Conservation (phyloP, 805 yeast genomes). For the Kodamaea kaohsiungensis region DNA sequence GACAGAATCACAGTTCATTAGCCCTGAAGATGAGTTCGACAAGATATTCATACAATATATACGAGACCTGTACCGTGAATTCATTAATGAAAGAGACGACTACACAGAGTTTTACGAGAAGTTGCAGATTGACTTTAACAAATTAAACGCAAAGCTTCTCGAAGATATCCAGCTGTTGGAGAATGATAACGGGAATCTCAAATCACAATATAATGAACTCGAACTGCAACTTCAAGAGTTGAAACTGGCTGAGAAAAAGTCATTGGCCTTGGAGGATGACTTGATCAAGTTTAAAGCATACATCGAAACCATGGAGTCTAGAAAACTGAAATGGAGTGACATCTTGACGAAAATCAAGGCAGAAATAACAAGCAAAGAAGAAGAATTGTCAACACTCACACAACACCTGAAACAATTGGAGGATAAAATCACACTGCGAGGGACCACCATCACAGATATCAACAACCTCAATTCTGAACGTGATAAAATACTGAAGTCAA, state of each 20-base stretch:
- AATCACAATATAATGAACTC: conserved; percentile 40
- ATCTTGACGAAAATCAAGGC: conserved; percentile 55
- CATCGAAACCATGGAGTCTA: conserved; percentile 62
- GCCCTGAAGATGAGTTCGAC: conserved; percentile 49
- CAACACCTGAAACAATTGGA: conserved; percentile 43
- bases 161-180: conserved; percentile 45
- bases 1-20: conserved; percentile 25
- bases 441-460: conserved; percentile 61
- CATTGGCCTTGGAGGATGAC: conserved; percentile 69
- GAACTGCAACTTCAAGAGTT: conserved; percentile 47
- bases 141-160: conserved; percentile 50
- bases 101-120: conserved; percentile 54
- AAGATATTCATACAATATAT: conserved; percentile 61
- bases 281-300: conserved; percentile 69
- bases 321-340: conserved; percentile 64
- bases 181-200: conserved; percentile 41
- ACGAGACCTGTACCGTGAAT: conserved; percentile 65
- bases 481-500: conserved; percentile 53
- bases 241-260: conserved; percentile 54
- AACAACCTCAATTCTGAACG: conserved; percentile 64
- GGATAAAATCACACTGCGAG: conserved; percentile 47
- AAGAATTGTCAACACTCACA: conserved; percentile 43
- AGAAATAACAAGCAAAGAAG: conserved; percentile 51
- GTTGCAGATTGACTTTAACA: conserved; percentile 56
- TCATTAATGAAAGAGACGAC: conserved; percentile 65